These are phyloP conservation scores for Capsella rubella DNA, from an alignment of 441 rosid genomes.

Conservation along the genomic window DNA sequence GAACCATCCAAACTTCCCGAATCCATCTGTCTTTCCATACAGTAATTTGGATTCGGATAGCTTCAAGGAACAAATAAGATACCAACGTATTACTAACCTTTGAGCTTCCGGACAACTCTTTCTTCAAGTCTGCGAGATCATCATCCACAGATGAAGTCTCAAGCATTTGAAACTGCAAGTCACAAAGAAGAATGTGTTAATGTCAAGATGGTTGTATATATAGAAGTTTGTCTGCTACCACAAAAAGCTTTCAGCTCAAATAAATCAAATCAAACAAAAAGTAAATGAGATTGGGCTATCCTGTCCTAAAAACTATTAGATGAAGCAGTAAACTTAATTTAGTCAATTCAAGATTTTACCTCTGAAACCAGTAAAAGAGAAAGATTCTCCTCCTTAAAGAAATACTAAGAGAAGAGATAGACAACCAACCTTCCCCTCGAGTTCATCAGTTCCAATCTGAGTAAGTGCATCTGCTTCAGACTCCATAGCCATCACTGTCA, in stretches of 20 bases:
- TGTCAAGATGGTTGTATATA: slow-evolving; percentile 4
- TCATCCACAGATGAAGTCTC: slow-evolving; percentile 61
- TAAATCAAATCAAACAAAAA: background rate
- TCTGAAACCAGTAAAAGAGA: slow-evolving; percentile 14
- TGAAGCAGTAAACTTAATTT: background rate
- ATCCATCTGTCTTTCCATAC: background rate
- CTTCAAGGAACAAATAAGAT: slow-evolving; percentile 3
- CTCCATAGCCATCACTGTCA: slow-evolving; percentile 63
- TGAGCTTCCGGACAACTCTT: slow-evolving; percentile 52
- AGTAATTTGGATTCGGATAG: background rate
- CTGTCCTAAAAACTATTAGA: background rate
- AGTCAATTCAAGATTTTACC: slow-evolving; percentile 3
- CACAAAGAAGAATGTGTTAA: slow-evolving; percentile 15
- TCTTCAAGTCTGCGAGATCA: slow-evolving; percentile 58
- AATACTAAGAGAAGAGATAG: slow-evolving; percentile 18
- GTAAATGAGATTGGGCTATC: slow-evolving; percentile 5
- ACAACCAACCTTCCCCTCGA: slow-evolving; percentile 55
- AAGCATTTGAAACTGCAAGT: slow-evolving; percentile 56
- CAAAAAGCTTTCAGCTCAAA: background rate
- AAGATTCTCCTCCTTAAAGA: background rate
- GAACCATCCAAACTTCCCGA: background rate
- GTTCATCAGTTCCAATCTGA: slow-evolving; percentile 57
- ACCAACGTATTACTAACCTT: slow-evolving; percentile 45
- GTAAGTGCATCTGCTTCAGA: slow-evolving; percentile 59
- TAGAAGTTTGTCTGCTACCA: background rate